Evolutionary conservation across 352 stramenopile species (phyloP).

Genomic region (Phytophthora parvispora): DNA sequence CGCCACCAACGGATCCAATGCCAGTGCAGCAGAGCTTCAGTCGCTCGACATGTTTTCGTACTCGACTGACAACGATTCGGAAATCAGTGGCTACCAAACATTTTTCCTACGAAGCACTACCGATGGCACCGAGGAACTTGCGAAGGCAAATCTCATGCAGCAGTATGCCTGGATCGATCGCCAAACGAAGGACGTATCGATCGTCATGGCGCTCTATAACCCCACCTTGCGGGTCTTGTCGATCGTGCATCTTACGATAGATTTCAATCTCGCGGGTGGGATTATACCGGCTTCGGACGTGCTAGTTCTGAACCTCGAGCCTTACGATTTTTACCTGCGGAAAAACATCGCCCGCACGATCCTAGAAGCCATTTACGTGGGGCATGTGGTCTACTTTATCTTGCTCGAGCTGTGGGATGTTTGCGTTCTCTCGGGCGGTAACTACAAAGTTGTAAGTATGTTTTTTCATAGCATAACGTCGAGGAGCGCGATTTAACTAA

Average conservation of each 20-base stretch:
- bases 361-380: conserved; percentile 58
- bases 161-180: conserved; percentile 65
- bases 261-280: conserved; percentile 70
- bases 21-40: conserved; percentile 30
- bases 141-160: conserved; percentile 45
- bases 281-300: conserved; percentile 54
- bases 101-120: conserved; percentile 66
- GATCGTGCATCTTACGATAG: conserved; percentile 62
- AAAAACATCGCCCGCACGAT: conserved; percentile 57
- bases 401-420: conserved; percentile 74
- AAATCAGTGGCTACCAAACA: conserved; percentile 57
- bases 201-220: conserved; percentile 75
- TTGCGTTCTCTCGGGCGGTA: conserved; percentile 69
- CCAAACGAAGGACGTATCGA: conserved; percentile 65
- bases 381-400: conserved; percentile 69
- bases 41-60: conserved; percentile 74
- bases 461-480: not conserved
- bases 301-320: conserved; percentile 71
- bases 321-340: conserved; percentile 65
- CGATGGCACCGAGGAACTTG: conserved; percentile 35
- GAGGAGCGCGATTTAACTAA: conserved; percentile 6
- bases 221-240: conserved; percentile 71
- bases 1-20: conserved; percentile 41
- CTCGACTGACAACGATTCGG: conserved; percentile 48
- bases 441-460: conserved; percentile 48